Percentiles rank a stretch among this genome's conserved stretches.
phyloP scores from a whole-genome alignment of 2,329 filamentous ascomycete species.

The Epichloe amarillans region DNA sequence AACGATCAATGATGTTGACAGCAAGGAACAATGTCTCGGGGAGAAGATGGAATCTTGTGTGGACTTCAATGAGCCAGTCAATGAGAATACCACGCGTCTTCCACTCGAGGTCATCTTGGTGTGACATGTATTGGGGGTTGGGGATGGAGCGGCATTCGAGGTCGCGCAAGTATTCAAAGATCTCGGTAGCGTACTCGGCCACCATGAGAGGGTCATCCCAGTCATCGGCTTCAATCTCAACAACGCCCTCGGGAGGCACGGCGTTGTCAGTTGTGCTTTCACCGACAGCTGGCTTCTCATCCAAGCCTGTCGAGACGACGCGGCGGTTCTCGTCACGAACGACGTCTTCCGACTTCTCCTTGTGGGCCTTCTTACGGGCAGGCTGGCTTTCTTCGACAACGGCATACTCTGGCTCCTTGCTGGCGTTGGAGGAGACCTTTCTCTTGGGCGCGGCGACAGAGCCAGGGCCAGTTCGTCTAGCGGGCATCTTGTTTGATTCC shows the following conservation, averaged over 20 bases:
- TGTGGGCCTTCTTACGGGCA: conserved; percentile 50
- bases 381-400: conserved; percentile 53
- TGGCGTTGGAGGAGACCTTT: conserved; percentile 37
- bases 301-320: conserved; percentile 8
- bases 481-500: conserved; percentile 53
- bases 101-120: conserved; percentile 93
- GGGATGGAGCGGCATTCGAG: conserved; percentile 68
- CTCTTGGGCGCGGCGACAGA: conserved; percentile 58
- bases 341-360: conserved; percentile 9
- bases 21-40: conserved; percentile 94
- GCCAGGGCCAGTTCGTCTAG: conserved; percentile 63
- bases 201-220: conserved; percentile 93
- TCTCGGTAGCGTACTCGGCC: conserved; percentile 91
- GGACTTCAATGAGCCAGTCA: conserved; percentile 97
- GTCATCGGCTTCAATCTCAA: conserved; percentile 63
- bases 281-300: conserved; percentile 16
- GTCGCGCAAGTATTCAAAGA: conserved; percentile 88
- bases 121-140: conserved; percentile 88
- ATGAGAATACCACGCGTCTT: conserved; percentile 95
- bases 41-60: conserved; percentile 88
- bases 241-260: not conserved
- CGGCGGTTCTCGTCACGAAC: conserved; percentile 37
- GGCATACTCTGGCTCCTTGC: conserved; percentile 42
- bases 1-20: conserved; percentile 97
- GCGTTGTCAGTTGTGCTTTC: not conserved